A percentile compares a stretch with the other conserved stretches of the same genome.
These are phyloP conservation scores for Xylariaceae sp. DNA, from an alignment of 2,329 filamentous ascomycete genomes.

Conservation along the genomic window DNA sequence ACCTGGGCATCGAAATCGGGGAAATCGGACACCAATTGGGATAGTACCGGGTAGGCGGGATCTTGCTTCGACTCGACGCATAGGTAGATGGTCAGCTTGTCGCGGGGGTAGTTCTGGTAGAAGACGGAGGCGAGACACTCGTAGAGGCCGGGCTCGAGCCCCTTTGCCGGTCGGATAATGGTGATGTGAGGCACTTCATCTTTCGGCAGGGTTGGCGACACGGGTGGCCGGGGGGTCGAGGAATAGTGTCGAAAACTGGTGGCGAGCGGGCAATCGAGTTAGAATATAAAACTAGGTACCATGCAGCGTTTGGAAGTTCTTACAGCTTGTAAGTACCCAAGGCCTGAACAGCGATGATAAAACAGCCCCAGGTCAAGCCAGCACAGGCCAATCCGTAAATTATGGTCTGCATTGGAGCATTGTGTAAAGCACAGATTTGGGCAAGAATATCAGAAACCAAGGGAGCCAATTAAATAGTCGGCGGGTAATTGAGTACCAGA, in stretches of 20 bases:
- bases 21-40: constrained; percentile 67
- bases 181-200: constrained; percentile 73
- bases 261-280: background rate
- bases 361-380: constrained; percentile 48
- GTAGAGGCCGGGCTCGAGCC: constrained; percentile 82
- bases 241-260: constrained; percentile 51
- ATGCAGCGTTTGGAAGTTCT: no score
- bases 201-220: constrained; percentile 45
- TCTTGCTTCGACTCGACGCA: constrained; percentile 74
- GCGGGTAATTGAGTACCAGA: background rate
- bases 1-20: constrained; percentile 65
- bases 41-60: constrained; percentile 69
- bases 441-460: background rate
- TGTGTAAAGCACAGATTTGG: constrained; percentile 1
- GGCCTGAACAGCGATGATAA: constrained; percentile 48
- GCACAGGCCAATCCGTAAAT: constrained; percentile 36
- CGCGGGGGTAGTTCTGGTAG: constrained; percentile 69
- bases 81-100: constrained; percentile 73
- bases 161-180: constrained; percentile 88
- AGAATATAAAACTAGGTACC: no score
- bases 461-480: background rate
- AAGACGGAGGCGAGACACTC: constrained; percentile 88
- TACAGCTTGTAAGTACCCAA: constrained; percentile 55
- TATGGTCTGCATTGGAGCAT: constrained; percentile 25
- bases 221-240: constrained; percentile 40